A percentile compares a stretch with the other conserved stretches of the same genome.
Evolutionary conservation across 257 asterid species (phyloP).

Genomic region (Solanum tacnaense): DNA sequence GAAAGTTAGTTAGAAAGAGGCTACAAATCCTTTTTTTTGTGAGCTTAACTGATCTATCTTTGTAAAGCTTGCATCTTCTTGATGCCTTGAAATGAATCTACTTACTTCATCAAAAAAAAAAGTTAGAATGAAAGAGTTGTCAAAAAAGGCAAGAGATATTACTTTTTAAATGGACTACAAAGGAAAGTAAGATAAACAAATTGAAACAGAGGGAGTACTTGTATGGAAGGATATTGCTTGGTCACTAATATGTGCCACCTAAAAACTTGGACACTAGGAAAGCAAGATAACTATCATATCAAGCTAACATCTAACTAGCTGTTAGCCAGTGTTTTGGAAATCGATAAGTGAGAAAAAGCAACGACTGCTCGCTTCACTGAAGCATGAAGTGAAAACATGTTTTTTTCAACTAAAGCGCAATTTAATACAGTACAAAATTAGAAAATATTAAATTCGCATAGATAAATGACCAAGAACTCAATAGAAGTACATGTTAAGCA

Average conservation of each 20-base stretch:
- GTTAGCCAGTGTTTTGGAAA: not conserved
- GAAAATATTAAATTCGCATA: not conserved
- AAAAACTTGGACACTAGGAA: not conserved
- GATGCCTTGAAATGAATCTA: too few relatives aligned
- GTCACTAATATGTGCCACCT: not conserved
- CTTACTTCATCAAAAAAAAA: too few relatives aligned
- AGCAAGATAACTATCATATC: not conserved
- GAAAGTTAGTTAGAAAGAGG: not conserved
- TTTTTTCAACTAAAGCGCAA: not conserved
- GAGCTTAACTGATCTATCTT: too few relatives aligned
- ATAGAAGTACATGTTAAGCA: not conserved
- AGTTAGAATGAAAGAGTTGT: not conserved
- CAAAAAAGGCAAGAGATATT: not conserved
- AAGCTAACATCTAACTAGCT: not conserved
- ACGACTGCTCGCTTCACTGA: not conserved
- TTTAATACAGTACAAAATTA: not conserved
- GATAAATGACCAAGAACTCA: not conserved
- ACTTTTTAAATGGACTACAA: not conserved
- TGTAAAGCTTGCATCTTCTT: too few relatives aligned
- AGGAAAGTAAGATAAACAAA: not conserved
- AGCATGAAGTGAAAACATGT: not conserved
- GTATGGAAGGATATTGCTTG: not conserved
- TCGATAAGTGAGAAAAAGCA: not conserved
- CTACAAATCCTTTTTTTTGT: too few relatives aligned
- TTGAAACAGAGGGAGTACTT: not conserved